A percentile compares a stretch with the other conserved stretches of the same genome.
phyloP scores from a whole-genome alignment of 1,284 basidiomycete species.

The Tylopilus sp. region DNA sequence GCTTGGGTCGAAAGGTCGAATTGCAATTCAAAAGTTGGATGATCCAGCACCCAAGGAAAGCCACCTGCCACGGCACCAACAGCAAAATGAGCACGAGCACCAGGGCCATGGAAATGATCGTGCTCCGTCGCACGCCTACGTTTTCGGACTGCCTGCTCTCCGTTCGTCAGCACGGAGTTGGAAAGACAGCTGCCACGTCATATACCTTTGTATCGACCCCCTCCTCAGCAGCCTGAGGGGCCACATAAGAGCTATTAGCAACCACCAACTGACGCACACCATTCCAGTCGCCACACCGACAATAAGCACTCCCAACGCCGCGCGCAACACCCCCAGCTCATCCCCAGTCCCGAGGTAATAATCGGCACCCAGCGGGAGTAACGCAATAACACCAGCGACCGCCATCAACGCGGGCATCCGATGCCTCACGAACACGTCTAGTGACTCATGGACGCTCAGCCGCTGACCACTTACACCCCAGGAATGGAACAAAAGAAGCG shows the following conservation, averaged over 20 bases:
- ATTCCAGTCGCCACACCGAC: slow-evolving; percentile 57
- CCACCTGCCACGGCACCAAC: slow-evolving; percentile 87
- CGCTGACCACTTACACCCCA: slow-evolving; percentile 41
- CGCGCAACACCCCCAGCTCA: slow-evolving; percentile 39
- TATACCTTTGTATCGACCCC: slow-evolving; percentile 43
- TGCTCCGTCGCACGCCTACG: slow-evolving; percentile 40
- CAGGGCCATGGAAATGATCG: slow-evolving; percentile 55
- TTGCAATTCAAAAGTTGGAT: slow-evolving; percentile 70
- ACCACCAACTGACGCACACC: slow-evolving; percentile 56
- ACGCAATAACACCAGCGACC: slow-evolving; percentile 43
- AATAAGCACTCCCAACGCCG: slow-evolving; percentile 51
- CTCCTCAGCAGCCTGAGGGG: slow-evolving; percentile 37
- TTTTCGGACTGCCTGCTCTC: slow-evolving; percentile 36
- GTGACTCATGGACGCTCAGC: slow-evolving; percentile 45
- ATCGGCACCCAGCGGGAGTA: slow-evolving; percentile 53
- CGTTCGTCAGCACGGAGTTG: background rate
- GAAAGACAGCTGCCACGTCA: slow-evolving; percentile 9
- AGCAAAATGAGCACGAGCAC: slow-evolving; percentile 68
- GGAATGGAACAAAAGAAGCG: slow-evolving; percentile 50
- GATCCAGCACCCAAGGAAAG: slow-evolving; percentile 77
- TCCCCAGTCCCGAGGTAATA: slow-evolving; percentile 60
- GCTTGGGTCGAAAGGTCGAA: slow-evolving; percentile 12
- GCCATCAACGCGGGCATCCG: slow-evolving; percentile 43
- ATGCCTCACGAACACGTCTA: slow-evolving; percentile 41
- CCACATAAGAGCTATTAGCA: slow-evolving; percentile 45